Base-by-base conservation (phyloP, 768 basidiomycete species). In the Boletus tomentosulus region DNA sequence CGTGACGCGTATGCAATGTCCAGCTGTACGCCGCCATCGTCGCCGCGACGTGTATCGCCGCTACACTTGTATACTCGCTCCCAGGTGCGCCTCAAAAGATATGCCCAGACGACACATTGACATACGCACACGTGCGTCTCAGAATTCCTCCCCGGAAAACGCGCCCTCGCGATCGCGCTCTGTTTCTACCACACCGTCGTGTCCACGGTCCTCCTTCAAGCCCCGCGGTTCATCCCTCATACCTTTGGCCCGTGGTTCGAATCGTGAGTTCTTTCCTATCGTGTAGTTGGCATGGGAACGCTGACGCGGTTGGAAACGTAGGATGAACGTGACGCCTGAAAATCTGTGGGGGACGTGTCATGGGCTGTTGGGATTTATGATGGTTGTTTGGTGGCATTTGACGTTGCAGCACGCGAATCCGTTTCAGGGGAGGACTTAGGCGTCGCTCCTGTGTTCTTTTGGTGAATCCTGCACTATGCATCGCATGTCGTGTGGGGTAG, bases 81-180 rank as follows among this genome's bases (percentile, higher is more conserved):
- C 91, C 90, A 61, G 89, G 89, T 85, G 43, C 35, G 80, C 74
- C 28, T 9, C 12, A 24, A 9, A 19, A 24, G 24, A 13, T 34
- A 9, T 22, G 3, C 3, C 4, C 25, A 9, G 34, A 41, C 13
- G 15, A 25, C 16, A 24, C 16, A 11, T 27, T 41, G 37, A 47
- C 38, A 25, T 6, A 28, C 19, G 16, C n/a, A 11, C 30, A 10
- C 28, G 39, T 16, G 37, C 42, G 35, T 30, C 4, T 8, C 31
- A 89, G 90, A 92, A 60, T 91, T 88, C 68, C 72, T 92, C 3
- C 91, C 90, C 0, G 89, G 89, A 11, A 93, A 93, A 73, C 83
- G 91, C 15, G 91, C 88, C 0, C 69, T 92, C 9, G 91, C 87
- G 2, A 84, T 93, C 28, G 82, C 76, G 10, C 78, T 93, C 2